These are phyloP conservation scores for Cercophora newfieldiana DNA, from an alignment of 495 filamentous ascomycete genomes.

Conservation along the genomic window DNA sequence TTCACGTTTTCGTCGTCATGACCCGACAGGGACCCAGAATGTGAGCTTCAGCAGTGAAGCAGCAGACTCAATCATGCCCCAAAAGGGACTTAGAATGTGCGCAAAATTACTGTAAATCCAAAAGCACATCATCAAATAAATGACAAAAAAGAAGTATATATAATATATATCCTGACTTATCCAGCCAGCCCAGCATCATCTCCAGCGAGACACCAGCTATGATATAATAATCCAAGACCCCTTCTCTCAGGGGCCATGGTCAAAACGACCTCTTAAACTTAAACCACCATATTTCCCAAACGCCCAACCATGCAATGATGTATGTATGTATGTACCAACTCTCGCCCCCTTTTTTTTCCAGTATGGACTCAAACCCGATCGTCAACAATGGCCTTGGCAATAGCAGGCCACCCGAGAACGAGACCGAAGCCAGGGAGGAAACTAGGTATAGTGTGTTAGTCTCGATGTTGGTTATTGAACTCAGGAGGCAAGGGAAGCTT, in stretches of 20 bases:
- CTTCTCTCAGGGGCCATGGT: not conserved
- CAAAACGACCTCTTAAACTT: not conserved
- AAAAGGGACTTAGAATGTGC: no score
- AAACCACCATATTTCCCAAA: not conserved
- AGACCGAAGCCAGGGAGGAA: constrained; percentile 19
- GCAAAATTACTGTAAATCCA: no score
- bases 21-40: no score
- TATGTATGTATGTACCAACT: not conserved
- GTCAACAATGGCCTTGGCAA: constrained; percentile 12
- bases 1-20: no score
- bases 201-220: not conserved
- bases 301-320: constrained; percentile 4
- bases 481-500: not conserved
- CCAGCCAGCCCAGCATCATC: not conserved
- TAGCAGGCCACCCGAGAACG: constrained; percentile 32
- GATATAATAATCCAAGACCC: not conserved
- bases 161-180: no score
- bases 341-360: not conserved
- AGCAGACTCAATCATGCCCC: no score
- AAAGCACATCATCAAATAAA: not conserved
- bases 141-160: not conserved
- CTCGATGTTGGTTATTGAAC: not conserved
- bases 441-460: constrained; percentile 7
- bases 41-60: no score
- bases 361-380: constrained; percentile 3